Evolutionary conservation across 805 yeast genomes (phyloP).

Genomic region (Cyberlindnera samutprakarnensis): DNA sequence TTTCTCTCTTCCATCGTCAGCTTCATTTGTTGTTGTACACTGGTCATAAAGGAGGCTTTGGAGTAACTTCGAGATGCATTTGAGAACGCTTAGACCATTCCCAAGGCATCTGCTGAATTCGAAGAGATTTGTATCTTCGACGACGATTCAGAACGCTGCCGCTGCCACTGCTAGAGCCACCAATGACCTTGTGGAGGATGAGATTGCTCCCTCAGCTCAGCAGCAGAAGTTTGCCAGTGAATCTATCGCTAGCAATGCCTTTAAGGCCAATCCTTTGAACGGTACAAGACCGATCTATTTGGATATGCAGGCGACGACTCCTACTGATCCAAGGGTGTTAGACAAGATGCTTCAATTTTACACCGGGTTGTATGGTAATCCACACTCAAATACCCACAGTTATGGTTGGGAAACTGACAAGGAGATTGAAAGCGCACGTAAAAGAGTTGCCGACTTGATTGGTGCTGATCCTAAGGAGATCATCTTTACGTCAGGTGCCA

Average conservation of each 20-base stretch:
- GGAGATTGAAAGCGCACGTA: conserved; percentile 84
- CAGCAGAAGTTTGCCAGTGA: conserved; percentile 13
- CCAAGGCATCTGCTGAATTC: background rate
- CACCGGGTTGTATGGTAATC: conserved; percentile 95
- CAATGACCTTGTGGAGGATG: conserved; percentile 9
- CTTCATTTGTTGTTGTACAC: too few species aligned
- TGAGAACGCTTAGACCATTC: too few species aligned
- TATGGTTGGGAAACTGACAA: conserved; percentile 99
- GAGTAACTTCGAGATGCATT: too few species aligned
- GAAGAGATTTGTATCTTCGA: conserved; percentile 1
- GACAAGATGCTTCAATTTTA: conserved; percentile 80
- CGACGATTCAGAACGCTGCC: background rate
- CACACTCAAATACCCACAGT: conserved; percentile 94
- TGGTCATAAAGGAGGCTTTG: too few species aligned
- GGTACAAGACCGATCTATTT: conserved; percentile 90
- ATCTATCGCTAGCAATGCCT: conserved; percentile 31
- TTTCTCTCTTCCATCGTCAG: too few species aligned
- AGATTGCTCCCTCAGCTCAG: conserved; percentile 2
- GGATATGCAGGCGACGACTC: conserved; percentile 98
- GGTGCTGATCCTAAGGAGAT: conserved; percentile 96
- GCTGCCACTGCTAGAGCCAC: conserved; percentile 6
- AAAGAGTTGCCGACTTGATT: conserved; percentile 73
- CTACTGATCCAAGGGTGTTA: conserved; percentile 93
- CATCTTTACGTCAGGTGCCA: conserved; percentile 95
- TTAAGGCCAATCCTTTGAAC: conserved; percentile 31